Evolutionary conservation across 1,284 basidiomycete species (phyloP).

Genomic region (Athelia psychrophila): DNA sequence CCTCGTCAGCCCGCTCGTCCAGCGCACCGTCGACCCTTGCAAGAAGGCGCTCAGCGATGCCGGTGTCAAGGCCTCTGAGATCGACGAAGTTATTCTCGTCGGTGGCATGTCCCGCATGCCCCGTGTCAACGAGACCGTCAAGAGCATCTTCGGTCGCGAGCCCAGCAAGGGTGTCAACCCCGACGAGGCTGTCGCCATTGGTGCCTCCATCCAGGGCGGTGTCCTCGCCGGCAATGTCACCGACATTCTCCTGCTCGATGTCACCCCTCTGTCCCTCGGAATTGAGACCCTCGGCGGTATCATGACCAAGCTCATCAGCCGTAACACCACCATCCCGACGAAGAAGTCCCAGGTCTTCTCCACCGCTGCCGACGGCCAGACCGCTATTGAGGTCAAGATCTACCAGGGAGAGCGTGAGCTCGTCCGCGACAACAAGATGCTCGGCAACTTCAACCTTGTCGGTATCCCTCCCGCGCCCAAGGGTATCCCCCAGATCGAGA

Average conservation of each 20-base stretch:
- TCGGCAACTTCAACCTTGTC: slow-evolving; percentile 98
- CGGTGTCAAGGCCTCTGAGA: slow-evolving; percentile 88
- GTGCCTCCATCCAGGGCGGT: slow-evolving; percentile 93
- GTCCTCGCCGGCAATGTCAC: slow-evolving; percentile 96
- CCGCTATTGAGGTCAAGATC: slow-evolving; percentile 96
- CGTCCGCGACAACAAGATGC: slow-evolving; percentile 97
- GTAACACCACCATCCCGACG: slow-evolving; percentile 99
- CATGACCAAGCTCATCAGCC: slow-evolving; percentile 94
- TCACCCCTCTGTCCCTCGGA: slow-evolving; percentile 90
- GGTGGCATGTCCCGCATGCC: slow-evolving; percentile 99
- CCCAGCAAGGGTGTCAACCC: slow-evolving; percentile 98
- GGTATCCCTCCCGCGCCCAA: slow-evolving; percentile 98
- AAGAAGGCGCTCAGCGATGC: slow-evolving; percentile 95
- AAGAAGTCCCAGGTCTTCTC: slow-evolving; percentile 99
- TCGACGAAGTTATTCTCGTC: slow-evolving; percentile 96
- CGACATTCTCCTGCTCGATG: slow-evolving; percentile 94
- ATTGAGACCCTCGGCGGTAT: slow-evolving; percentile 98
- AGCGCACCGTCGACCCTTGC: slow-evolving; percentile 94
- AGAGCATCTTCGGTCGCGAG: slow-evolving; percentile 88
- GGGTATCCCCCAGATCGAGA: slow-evolving; percentile 98
- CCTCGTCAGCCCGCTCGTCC: slow-evolving; percentile 81
- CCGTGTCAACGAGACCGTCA: slow-evolving; percentile 91
- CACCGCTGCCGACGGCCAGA: slow-evolving; percentile 95
- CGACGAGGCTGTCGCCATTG: slow-evolving; percentile 92
- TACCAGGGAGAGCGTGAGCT: slow-evolving; percentile 99